Evolutionary conservation across 2,329 filamentous ascomycete species (phyloP), one percentile per base, ranked within the genome.

Genomic region (Ceratocystis alfenasii): DNA sequence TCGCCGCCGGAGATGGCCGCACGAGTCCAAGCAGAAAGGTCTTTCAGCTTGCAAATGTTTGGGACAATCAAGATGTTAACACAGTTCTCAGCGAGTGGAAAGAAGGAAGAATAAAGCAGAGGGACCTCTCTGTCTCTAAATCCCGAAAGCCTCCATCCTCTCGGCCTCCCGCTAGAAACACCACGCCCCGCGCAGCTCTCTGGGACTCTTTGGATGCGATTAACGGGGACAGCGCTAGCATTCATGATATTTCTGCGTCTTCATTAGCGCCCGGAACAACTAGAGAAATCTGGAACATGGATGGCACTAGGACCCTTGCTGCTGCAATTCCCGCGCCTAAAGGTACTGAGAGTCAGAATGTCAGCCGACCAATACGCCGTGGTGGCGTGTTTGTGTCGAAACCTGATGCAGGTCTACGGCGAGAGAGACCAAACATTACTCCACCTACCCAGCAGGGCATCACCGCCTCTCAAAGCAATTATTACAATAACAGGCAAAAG

Each of bases 31-130:
- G 74, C 0, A 76, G 71, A 55, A 87, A 87, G 70, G 72, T 75
- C n/a, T 84, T 87, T 68, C 78, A 79, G 66, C 75, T 87, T n/a
- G 83, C 81, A 25, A 84, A 78, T 36, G 79, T 83, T n/a, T 75
- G 76, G 69, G 85, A 87, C 70, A 83, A 85, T 67, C 69, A 83
- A 20, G 84, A 87, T 71, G 83, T 79, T 1, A 74, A 78, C 8
- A 77, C 77, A 6, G 76, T 82, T 8, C 73, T 87, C 25, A 74
- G 76, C 46, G 75, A 80, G 63, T 87, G 85, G 85, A 82, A 75
- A 70, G 72, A 71, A n/a, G 82, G 82, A 3, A 76, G 74, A 20
- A 83, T 84, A 17, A 65, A 68, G 36, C 66, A 57, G 33, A 45
- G 66, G 17, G 61, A 68, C 5, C 62, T 68, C 5, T 50, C 67